Evolutionary conservation across 2,329 filamentous ascomycete genomes (phyloP).

Genomic region (Thielaviopsis populi): DNA sequence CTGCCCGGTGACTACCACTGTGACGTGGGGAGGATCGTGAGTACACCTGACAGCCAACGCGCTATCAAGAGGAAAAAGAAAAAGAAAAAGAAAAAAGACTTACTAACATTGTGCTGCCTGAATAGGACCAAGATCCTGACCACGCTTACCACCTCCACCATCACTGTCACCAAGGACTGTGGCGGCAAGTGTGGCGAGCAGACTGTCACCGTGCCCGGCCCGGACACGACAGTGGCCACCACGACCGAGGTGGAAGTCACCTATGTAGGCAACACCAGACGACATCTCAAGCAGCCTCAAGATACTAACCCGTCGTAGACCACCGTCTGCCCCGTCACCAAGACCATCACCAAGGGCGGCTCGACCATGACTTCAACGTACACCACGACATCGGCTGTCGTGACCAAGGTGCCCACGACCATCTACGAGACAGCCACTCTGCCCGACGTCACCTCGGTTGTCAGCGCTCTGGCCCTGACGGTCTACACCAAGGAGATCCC

Average conservation of each 20-base stretch:
- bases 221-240: slow-evolving; percentile 7
- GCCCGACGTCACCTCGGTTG: slow-evolving; percentile 7
- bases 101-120: neutral
- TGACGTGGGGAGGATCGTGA: slow-evolving; percentile 20
- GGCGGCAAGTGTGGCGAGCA: slow-evolving; percentile 5
- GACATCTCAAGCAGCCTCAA: neutral
- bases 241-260: slow-evolving; percentile 13
- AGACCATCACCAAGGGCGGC: slow-evolving; percentile 15
- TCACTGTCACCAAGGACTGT: slow-evolving; percentile 9
- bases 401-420: slow-evolving; percentile 7
- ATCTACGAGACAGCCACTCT: slow-evolving; percentile 7
- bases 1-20: slow-evolving; percentile 20
- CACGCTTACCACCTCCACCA: slow-evolving; percentile 7
- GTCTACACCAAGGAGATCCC: slow-evolving; percentile 9
- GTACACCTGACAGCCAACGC: neutral
- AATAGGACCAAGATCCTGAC: slow-evolving; percentile 7
- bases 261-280: neutral
- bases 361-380: slow-evolving; percentile 12
- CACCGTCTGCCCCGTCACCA: slow-evolving; percentile 14
- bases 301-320: slow-evolving; percentile 10
- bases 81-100: neutral
- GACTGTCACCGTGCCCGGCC: slow-evolving; percentile 9
- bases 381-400: slow-evolving; percentile 11
- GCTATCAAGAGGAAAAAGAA: neutral
- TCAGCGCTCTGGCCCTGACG: slow-evolving; percentile 2